Evolutionary conservation across 1,139 yeast species (phyloP).

Genomic region (Petasospora rhodanensis): DNA sequence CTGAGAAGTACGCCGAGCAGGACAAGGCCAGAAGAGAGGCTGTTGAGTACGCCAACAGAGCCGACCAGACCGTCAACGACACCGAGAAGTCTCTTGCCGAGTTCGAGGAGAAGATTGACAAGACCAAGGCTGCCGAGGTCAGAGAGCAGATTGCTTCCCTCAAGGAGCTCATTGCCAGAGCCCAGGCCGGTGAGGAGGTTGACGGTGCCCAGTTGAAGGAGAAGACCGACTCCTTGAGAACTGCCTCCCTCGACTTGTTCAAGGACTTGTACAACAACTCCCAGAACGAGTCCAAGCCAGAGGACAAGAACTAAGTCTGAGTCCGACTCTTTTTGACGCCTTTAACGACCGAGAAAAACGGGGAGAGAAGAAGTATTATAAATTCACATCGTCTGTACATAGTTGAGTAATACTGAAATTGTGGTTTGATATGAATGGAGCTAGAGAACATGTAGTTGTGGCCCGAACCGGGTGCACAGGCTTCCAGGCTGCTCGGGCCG

Average conservation of each 20-base stretch:
- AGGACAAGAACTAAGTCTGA: constrained; percentile 12
- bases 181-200: constrained; percentile 88
- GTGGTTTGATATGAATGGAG: too few species aligned
- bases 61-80: constrained; percentile 94
- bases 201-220: constrained; percentile 79
- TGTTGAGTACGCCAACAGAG: constrained; percentile 94
- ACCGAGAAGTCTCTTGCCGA: constrained; percentile 93
- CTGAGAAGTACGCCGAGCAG: constrained; percentile 24
- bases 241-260: constrained; percentile 86
- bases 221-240: constrained; percentile 93
- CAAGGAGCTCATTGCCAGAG: constrained; percentile 90
- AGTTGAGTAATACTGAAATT: constrained; percentile 6
- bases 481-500: too few species aligned
- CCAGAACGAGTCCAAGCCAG: constrained; percentile 17
- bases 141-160: constrained; percentile 70
- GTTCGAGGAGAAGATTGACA: constrained; percentile 88
- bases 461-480: too few species aligned
- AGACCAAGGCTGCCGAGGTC: constrained; percentile 58
- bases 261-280: constrained; percentile 68
- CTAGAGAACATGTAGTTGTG: too few species aligned
- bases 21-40: constrained; percentile 68
- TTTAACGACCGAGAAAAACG: constrained; percentile 5
- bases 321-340: constrained; percentile 2
- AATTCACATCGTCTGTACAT: too few species aligned
- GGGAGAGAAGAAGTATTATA: background rate